A percentile compares a stretch with the other conserved stretches of the same genome.
These are phyloP conservation scores for Penicillium sp. DNA, from an alignment of 2,329 filamentous ascomycete species.

Conservation along the genomic window DNA sequence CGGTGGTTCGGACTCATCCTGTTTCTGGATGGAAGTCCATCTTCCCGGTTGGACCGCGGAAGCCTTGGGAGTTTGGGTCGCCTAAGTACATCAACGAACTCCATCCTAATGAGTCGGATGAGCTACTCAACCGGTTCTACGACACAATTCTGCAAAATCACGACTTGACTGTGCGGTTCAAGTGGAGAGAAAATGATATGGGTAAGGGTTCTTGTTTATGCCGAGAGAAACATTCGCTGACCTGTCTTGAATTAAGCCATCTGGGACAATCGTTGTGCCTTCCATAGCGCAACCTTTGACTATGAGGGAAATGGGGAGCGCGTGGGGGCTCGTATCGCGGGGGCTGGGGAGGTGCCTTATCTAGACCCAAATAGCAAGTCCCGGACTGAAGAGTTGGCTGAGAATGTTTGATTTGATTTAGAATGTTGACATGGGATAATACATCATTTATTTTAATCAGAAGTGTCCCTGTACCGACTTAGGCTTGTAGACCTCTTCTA, in stretches of 20 bases:
- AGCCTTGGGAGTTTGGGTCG: too few species aligned
- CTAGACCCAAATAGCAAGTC: not conserved
- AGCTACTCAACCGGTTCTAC: not conserved
- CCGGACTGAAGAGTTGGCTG: not conserved
- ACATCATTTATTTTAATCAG: too few species aligned
- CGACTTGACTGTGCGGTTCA: too few species aligned
- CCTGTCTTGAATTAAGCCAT: not conserved
- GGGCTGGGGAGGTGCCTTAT: not conserved
- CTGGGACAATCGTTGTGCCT: not conserved
- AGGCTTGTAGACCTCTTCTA: too few species aligned
- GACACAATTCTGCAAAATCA: not conserved
- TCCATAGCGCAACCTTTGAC: not conserved
- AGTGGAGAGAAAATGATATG: too few species aligned
- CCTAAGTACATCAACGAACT: not conserved
- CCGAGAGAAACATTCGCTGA: too few species aligned
- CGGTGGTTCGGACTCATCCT: slow-evolving; percentile 59
- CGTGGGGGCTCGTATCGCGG: not conserved
- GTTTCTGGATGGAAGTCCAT: slow-evolving; percentile 45
- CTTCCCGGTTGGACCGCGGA: slow-evolving; percentile 39
- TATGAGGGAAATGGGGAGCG: not conserved
- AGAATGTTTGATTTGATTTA: too few species aligned
- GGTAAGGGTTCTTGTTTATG: too few species aligned
- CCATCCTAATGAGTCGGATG: too few species aligned
- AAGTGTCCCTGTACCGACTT: too few species aligned
- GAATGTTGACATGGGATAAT: too few species aligned